Evolutionary conservation across 495 filamentous ascomycete genomes (phyloP), one percentile per base, ranked within the genome.

Genomic region (Delitschia confertaspora): DNA sequence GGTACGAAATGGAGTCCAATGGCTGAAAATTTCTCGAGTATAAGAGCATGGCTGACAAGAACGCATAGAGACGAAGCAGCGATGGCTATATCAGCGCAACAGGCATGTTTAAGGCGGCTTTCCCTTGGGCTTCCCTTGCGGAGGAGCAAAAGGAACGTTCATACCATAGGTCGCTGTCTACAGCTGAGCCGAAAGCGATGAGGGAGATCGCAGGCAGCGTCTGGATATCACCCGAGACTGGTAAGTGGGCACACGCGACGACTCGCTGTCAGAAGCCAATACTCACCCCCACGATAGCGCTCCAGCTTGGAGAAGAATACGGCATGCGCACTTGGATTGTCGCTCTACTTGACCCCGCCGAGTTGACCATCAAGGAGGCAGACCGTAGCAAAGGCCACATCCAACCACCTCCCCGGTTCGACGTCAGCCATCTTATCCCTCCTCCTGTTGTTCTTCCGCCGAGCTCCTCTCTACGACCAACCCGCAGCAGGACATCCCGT

Each of bases 71-170:
- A 61, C 84, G 91, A 45, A 94, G 87, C 68, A 80, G 79, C 60
- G 91, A 98, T 67, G 93, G 93, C 27, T 95, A 72, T 59, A 78
- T 98, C 27, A 95, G 87, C 55, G 88, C 91, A 4, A 96, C 91
- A 38, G 91, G 93, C 60, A 96, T 98, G 93, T 98, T 96, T 73
- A 98, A 96, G 67, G 93, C 93, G 42, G 85, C 89, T 4, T 98
- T 95, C 62, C 91, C 91, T 3, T 96, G 88, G 72, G 87, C 91
- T 10, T 80, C 82, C 45, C 65, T 74, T 22, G 75, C 78, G 5
- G 93, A 98, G 59, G 91, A 98, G 64, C 78, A 82, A 48, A 68
- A 67, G 6, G 91, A 98, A 70, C 82, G 88, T 48, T 83, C 80
- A 49, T 89, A 85, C 53, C 72, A 96, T 57, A 94, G 91, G 63